Evolutionary conservation across 352 stramenopile genomes (phyloP), one percentile per base, ranked within the genome.

Genomic region (Pythium myriotylum): DNA sequence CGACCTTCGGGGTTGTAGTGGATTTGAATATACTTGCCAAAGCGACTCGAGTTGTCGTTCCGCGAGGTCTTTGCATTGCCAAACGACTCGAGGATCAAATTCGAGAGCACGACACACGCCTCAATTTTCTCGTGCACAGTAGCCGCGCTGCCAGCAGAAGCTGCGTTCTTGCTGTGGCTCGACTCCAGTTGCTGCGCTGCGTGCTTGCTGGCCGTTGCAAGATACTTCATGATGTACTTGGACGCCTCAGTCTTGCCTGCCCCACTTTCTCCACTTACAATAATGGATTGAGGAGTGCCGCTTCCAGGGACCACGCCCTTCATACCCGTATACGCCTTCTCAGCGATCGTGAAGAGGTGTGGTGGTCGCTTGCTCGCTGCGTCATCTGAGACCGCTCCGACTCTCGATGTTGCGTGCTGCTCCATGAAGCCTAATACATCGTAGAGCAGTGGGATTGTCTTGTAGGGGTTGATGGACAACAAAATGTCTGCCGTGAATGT

Each of bases 221-320:
- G 74, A 49, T 96, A 92, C 51, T 94, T 92, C 84, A 92, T 91
- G 13, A 93, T 90, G 62, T 97, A 97, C 72, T 98, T 98, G 40
- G 92, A 97, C 3, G 92, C 96, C 65, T 98, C 92, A 0, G 94
- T 98, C 74, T 98, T 98, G 8, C 94, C 94, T 0, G 92, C 92
- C 8, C 94, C 94, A 32, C 84, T 96, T 59, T 98, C 94, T 24
- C 94, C 94, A 20, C 86, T 97, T n/a, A 98, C 92, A 26, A 98
- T 79, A 68, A 98, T 98, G 0, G 86, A 97, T 66, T 98, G 94
- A 35, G 95, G 83, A 8, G 70, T 74, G 1, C 81, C 79, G 2
- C 67, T 72, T 0, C 82, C 82, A 10, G 79, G 63, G 3, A 86
- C 54, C 9, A 78, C 67, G 2, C 81, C 81, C 42, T 91, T 88